Percentiles rank a stretch among this genome's conserved stretches.
Evolutionary conservation across 202 grass and related monocot species (phyloP).

Genomic region (Setaria viridis): DNA sequence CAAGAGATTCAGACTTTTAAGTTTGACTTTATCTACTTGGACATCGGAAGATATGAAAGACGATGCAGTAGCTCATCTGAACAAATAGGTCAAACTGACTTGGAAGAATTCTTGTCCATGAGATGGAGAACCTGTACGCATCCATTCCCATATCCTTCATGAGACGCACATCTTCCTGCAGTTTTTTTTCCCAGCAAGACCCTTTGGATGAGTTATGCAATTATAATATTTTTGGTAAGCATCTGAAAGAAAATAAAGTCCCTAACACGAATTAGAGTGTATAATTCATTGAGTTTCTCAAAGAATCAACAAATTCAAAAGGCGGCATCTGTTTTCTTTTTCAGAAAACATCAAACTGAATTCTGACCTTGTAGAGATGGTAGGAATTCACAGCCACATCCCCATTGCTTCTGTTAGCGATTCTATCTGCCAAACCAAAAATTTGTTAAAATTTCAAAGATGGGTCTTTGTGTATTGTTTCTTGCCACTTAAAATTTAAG

Average conservation of each 20-base stretch:
- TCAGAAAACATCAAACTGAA: not conserved
- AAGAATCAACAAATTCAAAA: too few relatives aligned
- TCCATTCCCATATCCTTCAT: constrained; percentile 78
- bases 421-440: constrained; percentile 44
- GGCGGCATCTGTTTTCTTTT: too few relatives aligned
- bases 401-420: constrained; percentile 61
- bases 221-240: too few relatives aligned
- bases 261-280: too few relatives aligned
- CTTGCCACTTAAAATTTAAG: too few relatives aligned
- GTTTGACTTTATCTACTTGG: not conserved
- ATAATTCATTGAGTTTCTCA: too few relatives aligned
- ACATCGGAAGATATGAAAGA: not conserved
- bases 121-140: constrained; percentile 73
- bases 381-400: constrained; percentile 70
- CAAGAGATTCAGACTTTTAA: not conserved
- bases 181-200: not conserved
- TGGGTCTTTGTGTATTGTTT: too few relatives aligned
- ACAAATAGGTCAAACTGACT: constrained; percentile 29
- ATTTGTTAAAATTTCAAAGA: not conserved
- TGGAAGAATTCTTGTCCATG: constrained; percentile 67
- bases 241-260: too few relatives aligned
- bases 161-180: constrained; percentile 64
- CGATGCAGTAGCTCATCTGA: not conserved
- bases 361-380: constrained; percentile 68
- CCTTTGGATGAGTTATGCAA: too few relatives aligned